Base-by-base conservation (phyloP, 495 filamentous ascomycete genomes). In the Bryoglossum gracile region DNA sequence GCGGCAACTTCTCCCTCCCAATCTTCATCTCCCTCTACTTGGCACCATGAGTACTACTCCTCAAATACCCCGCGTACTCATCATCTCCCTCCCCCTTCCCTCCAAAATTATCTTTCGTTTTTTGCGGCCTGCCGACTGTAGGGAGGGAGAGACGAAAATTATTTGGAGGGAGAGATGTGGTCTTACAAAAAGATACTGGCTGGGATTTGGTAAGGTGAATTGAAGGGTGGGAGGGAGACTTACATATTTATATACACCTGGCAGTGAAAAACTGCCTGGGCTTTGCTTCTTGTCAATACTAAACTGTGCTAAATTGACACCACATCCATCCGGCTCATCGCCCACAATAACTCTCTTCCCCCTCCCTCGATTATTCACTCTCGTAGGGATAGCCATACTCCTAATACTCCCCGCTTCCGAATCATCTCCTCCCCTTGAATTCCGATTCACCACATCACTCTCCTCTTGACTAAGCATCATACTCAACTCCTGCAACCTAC, bases 111-210 rank as follows among this genome's bases (percentile, higher is more conserved):
- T n/a, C n/a, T n/a, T n/a, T n/a, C n/a, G n/a, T n/a, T n/a, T n/a
- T n/a, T n/a, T n/a, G n/a, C n/a, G n/a, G n/a, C n/a, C n/a, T n/a
- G n/a, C n/a, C n/a, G n/a, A n/a, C n/a, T n/a, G n/a, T n/a, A 83
- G 68, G 8, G 76, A 75, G 0, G 78, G 79, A 1, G 79, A 83
- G 17, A 77, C 75, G 59, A 84, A 84, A 11, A 82, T 67, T 37
- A 84, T 75, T 23, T 77, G 74, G 4, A 83, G 72, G 6, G 78
- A 82, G 14, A 79, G 80, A 41, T 73, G 71, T 3, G 79, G 80
- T 21, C 78, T 72, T 41, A 84, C 65, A 23, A 83, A 73, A 34
- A 83, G 67, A 56, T 81, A 83, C 77, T 83, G 44, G 3, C 10
- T 21, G 6, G 2, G 10, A 25, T 23, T 16, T 14, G 22, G 25